phyloP scores from a whole-genome alignment of 495 filamentous ascomycete species.

The Pyrenula aspistea region DNA sequence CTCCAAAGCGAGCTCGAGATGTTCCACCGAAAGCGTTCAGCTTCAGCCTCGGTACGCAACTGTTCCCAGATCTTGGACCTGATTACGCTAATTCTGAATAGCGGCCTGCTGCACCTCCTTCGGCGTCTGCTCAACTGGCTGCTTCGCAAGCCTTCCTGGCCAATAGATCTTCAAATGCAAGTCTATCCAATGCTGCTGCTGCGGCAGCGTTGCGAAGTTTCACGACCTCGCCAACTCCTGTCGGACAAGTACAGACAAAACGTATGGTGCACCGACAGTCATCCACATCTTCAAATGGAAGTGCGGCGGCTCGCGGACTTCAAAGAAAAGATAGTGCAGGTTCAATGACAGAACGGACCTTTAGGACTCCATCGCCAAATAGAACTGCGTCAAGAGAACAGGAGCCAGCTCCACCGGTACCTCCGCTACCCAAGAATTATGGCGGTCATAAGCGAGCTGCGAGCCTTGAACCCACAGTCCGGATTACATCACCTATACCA shows the following conservation, averaged over 20 bases:
- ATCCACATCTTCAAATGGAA: conserved; percentile 56
- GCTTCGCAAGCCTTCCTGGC: conserved; percentile 70
- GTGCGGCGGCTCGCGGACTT: conserved; percentile 32
- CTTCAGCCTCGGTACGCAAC: background rate
- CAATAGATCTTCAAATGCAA: conserved; percentile 47
- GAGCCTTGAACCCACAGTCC: conserved; percentile 41
- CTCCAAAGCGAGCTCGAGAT: background rate
- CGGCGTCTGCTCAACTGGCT: conserved; percentile 59
- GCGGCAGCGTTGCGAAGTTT: conserved; percentile 70
- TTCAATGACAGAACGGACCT: conserved; percentile 79
- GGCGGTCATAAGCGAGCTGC: conserved; percentile 29
- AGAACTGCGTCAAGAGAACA: conserved; percentile 31
- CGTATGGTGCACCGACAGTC: conserved; percentile 61
- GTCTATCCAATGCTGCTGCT: conserved; percentile 72
- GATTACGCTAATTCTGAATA: conserved; percentile 15
- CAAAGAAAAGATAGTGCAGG: conserved; percentile 55
- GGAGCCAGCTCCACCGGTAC: conserved; percentile 55
- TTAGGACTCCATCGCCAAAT: conserved; percentile 57
- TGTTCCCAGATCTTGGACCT: background rate
- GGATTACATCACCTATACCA: conserved; percentile 34
- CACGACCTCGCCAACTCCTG: conserved; percentile 60
- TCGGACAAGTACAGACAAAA: conserved; percentile 77
- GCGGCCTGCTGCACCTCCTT: conserved; percentile 47
- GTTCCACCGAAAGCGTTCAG: background rate
- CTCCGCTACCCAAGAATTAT: conserved; percentile 47